Conservation (phyloP, 148 eudicot species). For the Suaeda aralocaspica region DNA sequence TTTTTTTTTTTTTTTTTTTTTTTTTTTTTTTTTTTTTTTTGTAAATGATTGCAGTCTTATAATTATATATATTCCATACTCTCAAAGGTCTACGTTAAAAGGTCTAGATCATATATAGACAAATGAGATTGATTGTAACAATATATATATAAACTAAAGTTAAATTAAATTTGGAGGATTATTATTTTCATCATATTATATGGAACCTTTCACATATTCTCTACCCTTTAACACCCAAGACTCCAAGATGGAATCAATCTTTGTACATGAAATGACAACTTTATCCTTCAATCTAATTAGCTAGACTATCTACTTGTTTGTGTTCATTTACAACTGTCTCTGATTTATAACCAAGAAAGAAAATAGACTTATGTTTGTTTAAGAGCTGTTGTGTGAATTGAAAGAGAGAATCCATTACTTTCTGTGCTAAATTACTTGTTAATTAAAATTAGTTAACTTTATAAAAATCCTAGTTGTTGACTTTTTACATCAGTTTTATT, state of each 20-base stretch:
- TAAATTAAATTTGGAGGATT: no score
- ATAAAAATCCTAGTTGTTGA: slow-evolving; percentile 21
- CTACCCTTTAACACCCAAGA: slow-evolving; percentile 13
- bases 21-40: no score
- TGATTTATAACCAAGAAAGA: background rate
- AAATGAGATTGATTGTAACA: no score
- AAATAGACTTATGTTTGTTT: slow-evolving; percentile 23
- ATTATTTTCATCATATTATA: background rate
- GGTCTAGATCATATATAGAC: no score
- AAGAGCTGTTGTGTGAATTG: no score
- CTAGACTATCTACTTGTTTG: slow-evolving; percentile 3
- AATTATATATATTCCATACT: no score
- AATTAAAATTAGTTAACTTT: background rate
- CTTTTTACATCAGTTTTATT: slow-evolving; percentile 15
- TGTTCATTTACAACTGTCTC: slow-evolving; percentile 41
- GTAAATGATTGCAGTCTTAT: no score
- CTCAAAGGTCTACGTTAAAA: no score
- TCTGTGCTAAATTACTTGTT: background rate
- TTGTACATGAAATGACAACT: slow-evolving; percentile 20
- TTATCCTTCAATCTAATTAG: slow-evolving; percentile 12
- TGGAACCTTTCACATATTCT: slow-evolving; percentile 15
- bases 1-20: background rate
- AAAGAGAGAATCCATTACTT: background rate
- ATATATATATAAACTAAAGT: no score
- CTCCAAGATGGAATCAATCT: slow-evolving; percentile 20